Evolutionary conservation across 139 green algal genomes (phyloP).

Genomic region (Dunaliella primolecta): DNA sequence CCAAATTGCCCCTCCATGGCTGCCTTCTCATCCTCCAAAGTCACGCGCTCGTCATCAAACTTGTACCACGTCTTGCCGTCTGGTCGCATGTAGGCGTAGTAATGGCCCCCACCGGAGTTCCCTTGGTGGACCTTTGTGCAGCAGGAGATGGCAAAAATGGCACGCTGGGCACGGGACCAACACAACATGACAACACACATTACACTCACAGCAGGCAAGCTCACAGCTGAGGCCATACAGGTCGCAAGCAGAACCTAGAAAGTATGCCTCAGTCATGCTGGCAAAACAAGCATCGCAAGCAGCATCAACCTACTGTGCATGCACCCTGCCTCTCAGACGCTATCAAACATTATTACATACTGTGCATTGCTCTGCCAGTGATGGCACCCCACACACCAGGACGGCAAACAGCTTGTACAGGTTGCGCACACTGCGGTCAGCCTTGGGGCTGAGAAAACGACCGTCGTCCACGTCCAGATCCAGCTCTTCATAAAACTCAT

Average conservation of each 20-base stretch:
- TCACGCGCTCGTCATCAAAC: slow-evolving; percentile 96
- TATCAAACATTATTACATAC: no score
- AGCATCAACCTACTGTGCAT: no score
- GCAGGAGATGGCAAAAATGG: background rate
- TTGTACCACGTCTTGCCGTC: slow-evolving; percentile 82
- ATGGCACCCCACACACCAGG: slow-evolving; percentile 90
- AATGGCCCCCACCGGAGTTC: slow-evolving; percentile 93
- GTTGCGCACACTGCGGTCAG: slow-evolving; percentile 75
- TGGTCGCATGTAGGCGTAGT: slow-evolving; percentile 85
- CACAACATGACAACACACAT: background rate
- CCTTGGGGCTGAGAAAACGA: slow-evolving; percentile 57
- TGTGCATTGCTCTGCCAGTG: no score
- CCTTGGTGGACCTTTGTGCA: slow-evolving; percentile 87
- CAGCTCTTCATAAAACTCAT: slow-evolving; percentile 89
- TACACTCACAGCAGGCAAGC: background rate
- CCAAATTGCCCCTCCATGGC: slow-evolving; percentile 93
- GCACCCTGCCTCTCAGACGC: no score
- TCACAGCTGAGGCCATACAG: no score
- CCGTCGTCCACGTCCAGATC: slow-evolving; percentile 76
- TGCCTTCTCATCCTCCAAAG: slow-evolving; percentile 58
- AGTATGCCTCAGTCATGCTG: no score
- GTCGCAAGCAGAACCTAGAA: no score
- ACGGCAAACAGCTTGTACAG: slow-evolving; percentile 85
- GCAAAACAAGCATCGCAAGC: no score
- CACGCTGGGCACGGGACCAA: background rate